Base-by-base conservation (phyloP, 441 rosid species). In the Bocquillonia castaneifolia region DNA sequence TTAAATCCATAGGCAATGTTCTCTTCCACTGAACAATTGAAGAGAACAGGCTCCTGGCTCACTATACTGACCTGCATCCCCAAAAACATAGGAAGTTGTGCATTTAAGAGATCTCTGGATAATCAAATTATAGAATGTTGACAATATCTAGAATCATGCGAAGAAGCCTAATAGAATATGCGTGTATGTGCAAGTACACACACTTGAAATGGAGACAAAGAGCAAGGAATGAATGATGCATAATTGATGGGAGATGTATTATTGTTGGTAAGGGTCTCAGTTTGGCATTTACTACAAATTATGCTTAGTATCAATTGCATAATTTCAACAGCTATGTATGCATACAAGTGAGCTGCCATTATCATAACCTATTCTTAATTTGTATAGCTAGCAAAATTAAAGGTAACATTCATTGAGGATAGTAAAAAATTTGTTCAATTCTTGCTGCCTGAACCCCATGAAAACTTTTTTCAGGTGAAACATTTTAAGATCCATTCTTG, bases 41-140 rank as follows among this genome's bases (percentile, higher is more conserved):
- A 93, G 63, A 91, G 95, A 73, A 88, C 85, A 8, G 98, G 98
- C 78, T 93, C 98, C 69, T 93, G 98, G 81, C 97, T 93, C 54
- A 93, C 98, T 81, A 93, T 91, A 72, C 98, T 93, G 54, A 89
- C 77, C 97, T 93, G 84, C 70, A 66, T 42, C 9, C 58, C 52
- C 52, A 32, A 25, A 25, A 63, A 14, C 28, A 53, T 14, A 3
- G 2, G 34, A 42, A 25, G 14, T 20, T 59, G 13, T 7, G 51
- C 45, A 1, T 28, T 31, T 37, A 31, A 52, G 32, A 57, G 57
- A 51, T 32, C 61, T 18, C 8, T 53, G 18, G 14, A 23, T 42
- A 13, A 37, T 57, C 25, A 42, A 18, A 14, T 52, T 4, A 56
- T 37, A 0, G n/a, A 34, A 7, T 10, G 42, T 37, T 47, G 5